Base-by-base conservation (phyloP, 2,329 filamentous ascomycete species). In the Cladophialophora bantiana region DNA sequence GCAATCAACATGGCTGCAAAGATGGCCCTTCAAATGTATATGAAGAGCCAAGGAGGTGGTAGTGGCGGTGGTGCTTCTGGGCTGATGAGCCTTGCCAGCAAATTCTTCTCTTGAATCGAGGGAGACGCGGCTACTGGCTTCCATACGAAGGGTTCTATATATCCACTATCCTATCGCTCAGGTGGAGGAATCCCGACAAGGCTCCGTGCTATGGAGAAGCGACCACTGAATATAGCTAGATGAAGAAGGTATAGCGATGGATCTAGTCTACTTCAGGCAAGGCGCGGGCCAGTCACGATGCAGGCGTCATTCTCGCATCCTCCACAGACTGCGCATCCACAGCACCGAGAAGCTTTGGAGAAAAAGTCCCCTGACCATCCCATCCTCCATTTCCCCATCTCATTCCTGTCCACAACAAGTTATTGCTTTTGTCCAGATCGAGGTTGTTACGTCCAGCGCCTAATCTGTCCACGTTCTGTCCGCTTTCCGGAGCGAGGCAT, bases 21-120 rank as follows among this genome's bases (percentile, higher is more conserved):
- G 84, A 90, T 92, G 86, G 94, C 93, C 2, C 79, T 97, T 73
- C 93, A 96, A 86, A 90, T 97, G 87, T 97, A 94, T 79, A 81
- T 96, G 83, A 94, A 96, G 86, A 88, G 86, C 73, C 85, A 93
- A 77, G 85, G 85, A 70, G 81, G 83, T 40, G 77, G 80, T n/a
- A 74, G 79, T 20, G 80, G 81, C 26, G 80, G 81, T 50, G 81
- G 81, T 55, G 75, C 81, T 13, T 78, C 83, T 68, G 84, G 86
- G 1, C 73, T 90, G 66, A 83, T 88, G 80, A 78, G 79, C 62
- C 72, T 89, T 75, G 88, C 88, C 7, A 84, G 83, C 76, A 89
- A 89, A 78, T 89, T 90, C 76, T 71, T 88, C 77, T 77, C 40
- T 18, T 57, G 42, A 56, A 9, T 26, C 2, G 36, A 31, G 9